phyloP scores from a whole-genome alignment of 31 red algal species.

The Odonthalia washingtoniensis region DNA sequence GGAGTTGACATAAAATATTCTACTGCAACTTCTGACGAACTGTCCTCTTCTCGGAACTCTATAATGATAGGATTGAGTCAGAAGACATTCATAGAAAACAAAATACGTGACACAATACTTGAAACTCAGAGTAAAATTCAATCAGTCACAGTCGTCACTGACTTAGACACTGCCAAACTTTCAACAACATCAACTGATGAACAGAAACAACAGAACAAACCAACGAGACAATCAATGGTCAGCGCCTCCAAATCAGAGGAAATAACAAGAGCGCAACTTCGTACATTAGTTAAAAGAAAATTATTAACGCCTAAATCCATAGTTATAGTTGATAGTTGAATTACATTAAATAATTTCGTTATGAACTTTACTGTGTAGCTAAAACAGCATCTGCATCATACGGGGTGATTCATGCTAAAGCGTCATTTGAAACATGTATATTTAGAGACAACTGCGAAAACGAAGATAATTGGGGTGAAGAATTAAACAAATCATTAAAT shows the following conservation, averaged over 20 bases:
- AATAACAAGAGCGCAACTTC: constrained; percentile 60
- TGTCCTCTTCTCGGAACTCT: too few species aligned
- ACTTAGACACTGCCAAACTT: too few species aligned
- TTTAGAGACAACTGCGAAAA: constrained; percentile 32
- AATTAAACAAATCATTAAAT: constrained; percentile 28
- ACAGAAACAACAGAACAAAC: background rate
- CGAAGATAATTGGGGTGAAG: constrained; percentile 50
- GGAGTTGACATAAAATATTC: too few species aligned
- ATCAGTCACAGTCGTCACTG: too few species aligned
- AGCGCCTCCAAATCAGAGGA: constrained; percentile 48
- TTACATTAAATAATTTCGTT: constrained; percentile 89
- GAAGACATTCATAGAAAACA: constrained; percentile 45
- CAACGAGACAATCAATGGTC: constrained; percentile 43
- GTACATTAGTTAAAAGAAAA: constrained; percentile 46
- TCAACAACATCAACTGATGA: background rate
- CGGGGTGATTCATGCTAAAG: constrained; percentile 52
- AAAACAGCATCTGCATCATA: constrained; percentile 62
- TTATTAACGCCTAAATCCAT: constrained; percentile 31
- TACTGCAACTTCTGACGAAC: too few species aligned
- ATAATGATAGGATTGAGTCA: too few species aligned
- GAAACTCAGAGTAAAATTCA: too few species aligned
- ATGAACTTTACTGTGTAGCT: constrained; percentile 86
- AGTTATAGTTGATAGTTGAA: constrained; percentile 75
- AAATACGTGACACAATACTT: too few species aligned
- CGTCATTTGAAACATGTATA: constrained; percentile 13